These are phyloP conservation scores for Pinus tabuliformis DNA, from an alignment of 75 land plant genomes.

Conservation along the genomic window DNA sequence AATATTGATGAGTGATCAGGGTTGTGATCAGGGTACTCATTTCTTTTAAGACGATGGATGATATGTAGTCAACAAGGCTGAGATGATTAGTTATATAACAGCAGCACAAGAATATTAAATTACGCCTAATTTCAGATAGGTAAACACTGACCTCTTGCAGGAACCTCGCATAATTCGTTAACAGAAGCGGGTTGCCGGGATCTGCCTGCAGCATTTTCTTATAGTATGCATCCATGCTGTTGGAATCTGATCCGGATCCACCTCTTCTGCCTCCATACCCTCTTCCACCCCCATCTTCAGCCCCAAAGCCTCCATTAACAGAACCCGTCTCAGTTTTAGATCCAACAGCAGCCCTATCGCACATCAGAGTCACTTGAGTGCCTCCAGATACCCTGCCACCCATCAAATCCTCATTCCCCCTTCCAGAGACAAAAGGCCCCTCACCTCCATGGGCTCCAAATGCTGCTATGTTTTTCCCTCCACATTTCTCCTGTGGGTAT, in stretches of 20 bases:
- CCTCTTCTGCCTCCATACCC: conserved; percentile 18
- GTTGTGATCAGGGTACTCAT: too few species aligned
- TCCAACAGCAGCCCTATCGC: not conserved
- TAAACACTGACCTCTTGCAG: conserved; percentile 45
- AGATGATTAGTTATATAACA: too few species aligned
- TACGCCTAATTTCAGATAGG: too few species aligned
- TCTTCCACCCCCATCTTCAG: conserved; percentile 11
- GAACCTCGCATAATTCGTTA: conserved; percentile 61
- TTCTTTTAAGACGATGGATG: too few species aligned
- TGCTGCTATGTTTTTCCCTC: not conserved
- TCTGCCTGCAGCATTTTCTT: conserved; percentile 55
- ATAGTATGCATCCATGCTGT: conserved; percentile 38
- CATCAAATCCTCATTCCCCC: not conserved
- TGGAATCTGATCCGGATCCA: conserved; percentile 13
- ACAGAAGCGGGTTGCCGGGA: conserved; percentile 48
- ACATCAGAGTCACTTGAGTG: not conserved
- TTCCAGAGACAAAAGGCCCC: not conserved
- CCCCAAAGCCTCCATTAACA: conserved; percentile 2
- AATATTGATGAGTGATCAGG: too few species aligned
- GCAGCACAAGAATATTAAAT: too few species aligned
- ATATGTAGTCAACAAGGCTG: too few species aligned
- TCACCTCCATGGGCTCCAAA: not conserved
- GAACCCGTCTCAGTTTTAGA: not conserved
- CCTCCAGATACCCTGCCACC: not conserved
- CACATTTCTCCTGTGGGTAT: not conserved